Conservation (phyloP, 805 yeast genomes). For the Candida coquimbonensis region DNA sequence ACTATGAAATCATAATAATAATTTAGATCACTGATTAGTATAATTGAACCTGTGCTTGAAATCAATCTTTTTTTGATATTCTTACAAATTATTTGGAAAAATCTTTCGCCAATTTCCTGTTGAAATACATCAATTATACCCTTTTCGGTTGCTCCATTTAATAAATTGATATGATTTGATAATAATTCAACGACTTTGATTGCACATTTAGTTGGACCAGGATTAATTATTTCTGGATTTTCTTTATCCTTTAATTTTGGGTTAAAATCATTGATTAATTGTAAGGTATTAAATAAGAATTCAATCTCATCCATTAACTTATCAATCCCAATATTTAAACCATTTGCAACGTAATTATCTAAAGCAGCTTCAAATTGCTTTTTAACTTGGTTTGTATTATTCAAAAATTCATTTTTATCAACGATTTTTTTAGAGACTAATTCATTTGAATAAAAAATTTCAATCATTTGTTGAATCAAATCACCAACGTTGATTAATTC, state of each 20-base stretch:
- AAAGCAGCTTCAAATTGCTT: slow-evolving; percentile 73
- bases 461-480: slow-evolving; percentile 84
- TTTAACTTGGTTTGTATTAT: slow-evolving; percentile 71
- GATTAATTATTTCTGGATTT: slow-evolving; percentile 15
- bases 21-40: slow-evolving; percentile 76
- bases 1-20: slow-evolving; percentile 68
- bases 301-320: slow-evolving; percentile 80
- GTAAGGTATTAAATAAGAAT: slow-evolving; percentile 45
- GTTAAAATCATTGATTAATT: slow-evolving; percentile 55
- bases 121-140: slow-evolving; percentile 87
- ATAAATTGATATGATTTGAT: slow-evolving; percentile 61
- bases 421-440: slow-evolving; percentile 49
- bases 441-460: slow-evolving; percentile 85
- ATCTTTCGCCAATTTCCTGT: slow-evolving; percentile 86
- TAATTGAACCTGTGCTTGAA: slow-evolving; percentile 77
- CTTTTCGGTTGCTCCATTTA: slow-evolving; percentile 80
- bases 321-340: slow-evolving; percentile 86
- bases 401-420: slow-evolving; percentile 70
- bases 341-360: slow-evolving; percentile 88
- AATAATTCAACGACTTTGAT: slow-evolving; percentile 52
- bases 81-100: slow-evolving; percentile 70
- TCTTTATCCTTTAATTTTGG: slow-evolving; percentile 30
- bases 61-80: slow-evolving; percentile 67
- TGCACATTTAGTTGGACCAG: slow-evolving; percentile 62
- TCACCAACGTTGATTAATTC: slow-evolving; percentile 93